Evolutionary conservation across 1,284 basidiomycete genomes (phyloP), one percentile per base, ranked within the genome.

Genomic region (Tranzscheliella williamsii): DNA sequence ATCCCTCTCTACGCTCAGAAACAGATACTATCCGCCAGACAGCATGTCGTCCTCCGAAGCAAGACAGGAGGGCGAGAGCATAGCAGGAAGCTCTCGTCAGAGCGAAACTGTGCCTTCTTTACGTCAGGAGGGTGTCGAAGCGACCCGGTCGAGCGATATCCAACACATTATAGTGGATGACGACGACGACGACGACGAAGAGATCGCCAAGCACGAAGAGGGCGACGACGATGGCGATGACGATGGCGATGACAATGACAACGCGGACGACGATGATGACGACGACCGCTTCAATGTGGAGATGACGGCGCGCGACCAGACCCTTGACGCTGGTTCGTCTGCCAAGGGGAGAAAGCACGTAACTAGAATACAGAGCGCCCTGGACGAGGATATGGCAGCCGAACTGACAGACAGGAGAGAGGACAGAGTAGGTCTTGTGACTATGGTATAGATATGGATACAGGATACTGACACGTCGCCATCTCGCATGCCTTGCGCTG

Each of bases 91-190:
- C n/a, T n/a, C n/a, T n/a, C n/a, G n/a, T n/a, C n/a, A n/a, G n/a
- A n/a, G n/a, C n/a, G n/a, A n/a, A n/a, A n/a, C n/a, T n/a, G n/a
- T n/a, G n/a, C n/a, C n/a, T n/a, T n/a, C n/a, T n/a, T n/a, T n/a
- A n/a, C n/a, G n/a, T n/a, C n/a, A n/a, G n/a, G n/a, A n/a, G n/a
- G 16, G 20, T 23, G 47, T 44, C 4, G 24, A 43, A 20, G 43
- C 21, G 9, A 30, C 48, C 8, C 21, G 39, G 5, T 38, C 31
- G 20, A 39, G 47, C 37, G 35, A 27, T 13, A 27, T 45, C 7
- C 43, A 44, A 18, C 35, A 44, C 33, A 46, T 46, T 22, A 42
- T 46, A 7, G 36, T 49, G 4, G 39, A 53, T 22, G 22, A 40
- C 18, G 45, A 49, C 20, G 40, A 53, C 2, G 34, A 47, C 3